Percentiles rank a stretch among this genome's conserved stretches.
Conservation (phyloP, 176 grass and related monocot species). For the Elymus sibiricus region DNA sequence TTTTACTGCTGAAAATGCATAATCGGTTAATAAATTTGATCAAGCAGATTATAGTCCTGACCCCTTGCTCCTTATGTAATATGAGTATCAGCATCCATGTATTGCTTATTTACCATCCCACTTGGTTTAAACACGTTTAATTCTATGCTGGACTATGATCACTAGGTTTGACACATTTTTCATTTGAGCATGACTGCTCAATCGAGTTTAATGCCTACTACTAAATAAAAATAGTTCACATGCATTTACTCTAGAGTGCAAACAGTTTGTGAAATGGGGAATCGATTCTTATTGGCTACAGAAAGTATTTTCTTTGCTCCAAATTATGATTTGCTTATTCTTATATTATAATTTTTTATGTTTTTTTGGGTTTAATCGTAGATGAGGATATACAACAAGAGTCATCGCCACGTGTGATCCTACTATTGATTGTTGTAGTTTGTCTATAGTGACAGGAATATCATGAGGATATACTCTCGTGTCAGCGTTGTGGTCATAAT, state of each 20-base stretch:
- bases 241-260: not conserved
- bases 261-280: not conserved
- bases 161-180: not conserved
- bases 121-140: constrained; percentile 20
- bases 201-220: not conserved
- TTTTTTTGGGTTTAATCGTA: not conserved
- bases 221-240: not conserved
- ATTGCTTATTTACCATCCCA: not conserved
- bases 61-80: not conserved
- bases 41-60: not conserved
- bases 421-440: not conserved
- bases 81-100: not conserved
- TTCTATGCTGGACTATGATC: not conserved
- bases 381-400: not conserved
- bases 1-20: not conserved
- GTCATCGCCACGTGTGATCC: not conserved
- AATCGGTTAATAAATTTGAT: not conserved
- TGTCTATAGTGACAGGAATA: not conserved
- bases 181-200: not conserved
- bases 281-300: not conserved
- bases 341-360: not conserved
- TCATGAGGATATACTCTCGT: not conserved
- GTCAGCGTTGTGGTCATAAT: not conserved
- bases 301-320: not conserved
- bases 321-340: not conserved